Evolutionary conservation across 495 filamentous ascomycete species (phyloP).

Genomic region (Melanomma pulvis-pyrius): DNA sequence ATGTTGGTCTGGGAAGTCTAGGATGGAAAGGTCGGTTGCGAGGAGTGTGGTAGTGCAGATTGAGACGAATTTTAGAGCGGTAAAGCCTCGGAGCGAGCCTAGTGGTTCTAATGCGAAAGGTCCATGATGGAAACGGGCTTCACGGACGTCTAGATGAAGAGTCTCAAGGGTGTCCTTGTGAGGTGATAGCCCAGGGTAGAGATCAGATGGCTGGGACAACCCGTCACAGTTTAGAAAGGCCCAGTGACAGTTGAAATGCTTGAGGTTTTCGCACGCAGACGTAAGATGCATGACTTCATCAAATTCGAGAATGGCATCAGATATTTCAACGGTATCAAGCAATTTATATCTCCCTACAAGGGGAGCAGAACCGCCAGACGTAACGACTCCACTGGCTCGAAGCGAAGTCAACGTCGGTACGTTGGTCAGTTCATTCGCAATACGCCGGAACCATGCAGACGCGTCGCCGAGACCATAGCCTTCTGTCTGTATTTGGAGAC

Average conservation of each 20-base stretch:
- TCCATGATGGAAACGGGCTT: neutral
- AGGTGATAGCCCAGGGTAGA: neutral
- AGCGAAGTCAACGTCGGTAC: neutral
- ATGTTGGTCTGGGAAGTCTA: neutral
- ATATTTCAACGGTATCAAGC: neutral
- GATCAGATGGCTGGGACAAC: neutral
- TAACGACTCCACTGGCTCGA: neutral
- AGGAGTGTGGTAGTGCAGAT: neutral
- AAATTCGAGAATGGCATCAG: constrained; percentile 6
- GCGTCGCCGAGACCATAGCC: neutral
- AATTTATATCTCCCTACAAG: neutral
- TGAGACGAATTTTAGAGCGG: neutral
- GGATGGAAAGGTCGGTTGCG: neutral
- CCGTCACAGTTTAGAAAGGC: neutral
- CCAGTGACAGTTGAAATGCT: constrained; percentile 19
- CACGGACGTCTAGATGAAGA: constrained; percentile 3
- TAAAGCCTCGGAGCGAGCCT: neutral
- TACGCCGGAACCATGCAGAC: neutral
- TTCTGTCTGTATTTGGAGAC: constrained; percentile 6
- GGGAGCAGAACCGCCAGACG: neutral
- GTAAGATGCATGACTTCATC: neutral
- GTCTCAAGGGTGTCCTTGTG: constrained; percentile 17
- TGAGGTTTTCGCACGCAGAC: neutral
- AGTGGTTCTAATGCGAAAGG: neutral
- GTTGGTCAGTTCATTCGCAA: neutral